Percentiles rank a stretch among this genome's conserved stretches.
phyloP scores from a whole-genome alignment of 768 basidiomycete species.

The Auricularia heimuer region DNA sequence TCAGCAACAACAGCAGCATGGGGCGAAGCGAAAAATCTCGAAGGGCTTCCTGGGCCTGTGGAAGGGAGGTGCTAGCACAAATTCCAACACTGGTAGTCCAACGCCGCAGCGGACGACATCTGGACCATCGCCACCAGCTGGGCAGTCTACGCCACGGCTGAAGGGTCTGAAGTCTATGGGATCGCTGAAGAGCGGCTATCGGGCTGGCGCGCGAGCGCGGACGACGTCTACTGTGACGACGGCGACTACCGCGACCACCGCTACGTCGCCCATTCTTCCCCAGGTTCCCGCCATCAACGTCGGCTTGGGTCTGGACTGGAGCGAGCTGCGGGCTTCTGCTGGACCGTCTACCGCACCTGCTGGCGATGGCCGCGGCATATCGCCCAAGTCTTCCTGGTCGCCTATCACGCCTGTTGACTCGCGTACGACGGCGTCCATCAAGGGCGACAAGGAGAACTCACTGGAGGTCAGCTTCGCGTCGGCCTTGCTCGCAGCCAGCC shows the following conservation, averaged over 20 bases:
- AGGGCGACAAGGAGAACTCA: neutral
- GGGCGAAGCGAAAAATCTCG: constrained; percentile 48
- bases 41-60: constrained; percentile 53
- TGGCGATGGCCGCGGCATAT: neutral
- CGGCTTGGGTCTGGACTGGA: constrained; percentile 41
- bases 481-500: constrained; percentile 86
- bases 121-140: constrained; percentile 28
- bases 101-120: constrained; percentile 29
- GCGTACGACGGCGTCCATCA: neutral
- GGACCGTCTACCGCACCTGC: neutral
- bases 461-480: neutral
- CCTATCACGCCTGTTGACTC: neutral
- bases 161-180: constrained; percentile 76
- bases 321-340: neutral
- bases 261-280: constrained; percentile 40
- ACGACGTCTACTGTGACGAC: constrained; percentile 33
- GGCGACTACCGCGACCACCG: constrained; percentile 12
- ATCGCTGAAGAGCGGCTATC: constrained; percentile 40
- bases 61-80: constrained; percentile 25
- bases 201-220: neutral
- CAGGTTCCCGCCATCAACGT: constrained; percentile 44
- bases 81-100: neutral
- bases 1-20: constrained; percentile 16
- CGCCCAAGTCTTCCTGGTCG: neutral
- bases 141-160: constrained; percentile 31